These are phyloP conservation scores for Mycena amicta DNA, from an alignment of 768 basidiomycete species.

Conservation along the genomic window DNA sequence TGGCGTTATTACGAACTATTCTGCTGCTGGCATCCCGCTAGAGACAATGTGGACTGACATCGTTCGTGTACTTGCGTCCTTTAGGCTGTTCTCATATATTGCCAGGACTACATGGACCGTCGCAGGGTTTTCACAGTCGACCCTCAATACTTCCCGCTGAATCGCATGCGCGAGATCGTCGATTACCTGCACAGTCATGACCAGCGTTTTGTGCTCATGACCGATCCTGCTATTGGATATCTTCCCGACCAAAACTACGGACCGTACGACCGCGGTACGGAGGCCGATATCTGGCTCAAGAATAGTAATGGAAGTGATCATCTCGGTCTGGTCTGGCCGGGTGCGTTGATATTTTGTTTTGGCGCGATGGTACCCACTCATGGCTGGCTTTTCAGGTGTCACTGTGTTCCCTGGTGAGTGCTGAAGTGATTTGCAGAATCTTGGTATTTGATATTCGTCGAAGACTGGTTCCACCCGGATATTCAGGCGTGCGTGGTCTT, in stretches of 20 bases:
- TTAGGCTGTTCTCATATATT: neutral
- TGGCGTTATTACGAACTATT: constrained; percentile 62
- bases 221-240: constrained; percentile 68
- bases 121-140: constrained; percentile 73
- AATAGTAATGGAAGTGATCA: constrained; percentile 58
- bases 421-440: no score
- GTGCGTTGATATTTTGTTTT: constrained; percentile 31
- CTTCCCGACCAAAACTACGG: constrained; percentile 49
- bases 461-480: constrained; percentile 64
- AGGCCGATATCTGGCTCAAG: constrained; percentile 62
- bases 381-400: constrained; percentile 45
- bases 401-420: constrained; percentile 56
- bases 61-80: constrained; percentile 35
- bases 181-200: constrained; percentile 58
- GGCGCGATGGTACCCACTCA: neutral
- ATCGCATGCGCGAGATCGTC: constrained; percentile 67
- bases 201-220: constrained; percentile 71
- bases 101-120: constrained; percentile 72
- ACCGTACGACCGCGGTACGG: constrained; percentile 56
- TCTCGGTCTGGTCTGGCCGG: constrained; percentile 68
- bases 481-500: constrained; percentile 48
- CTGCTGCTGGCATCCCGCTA: constrained; percentile 61
- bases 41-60: constrained; percentile 86
- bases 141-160: constrained; percentile 65
- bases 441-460: no score